Evolutionary conservation across 805 yeast species (phyloP), one percentile per base, ranked within the genome.

Genomic region (Ogataea thermomethanolica): DNA sequence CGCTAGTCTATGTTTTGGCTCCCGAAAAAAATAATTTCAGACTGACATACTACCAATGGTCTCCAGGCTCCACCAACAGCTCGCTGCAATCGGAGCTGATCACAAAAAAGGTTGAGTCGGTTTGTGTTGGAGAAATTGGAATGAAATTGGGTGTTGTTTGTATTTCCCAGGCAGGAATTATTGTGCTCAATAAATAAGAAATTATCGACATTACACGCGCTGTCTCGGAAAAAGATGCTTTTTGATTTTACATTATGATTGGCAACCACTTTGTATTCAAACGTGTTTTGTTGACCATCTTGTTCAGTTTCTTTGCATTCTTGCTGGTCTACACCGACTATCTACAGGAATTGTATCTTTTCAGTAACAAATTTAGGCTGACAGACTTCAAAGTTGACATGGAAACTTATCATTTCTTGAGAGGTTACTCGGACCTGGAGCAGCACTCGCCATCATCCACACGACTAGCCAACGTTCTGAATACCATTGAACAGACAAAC

Each of bases 311-410:
- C 17, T 56, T 49, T 35, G 51, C 56, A 5, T 37, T 49, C 20
- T 23, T 55, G 39, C 35, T 57, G 25, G 44, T 56, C 9, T 59
- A 57, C 38, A 51, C 58, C 3, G 56, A 58, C 35, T 57, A 53
- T 38, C 29, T 56, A 14, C 61, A 58, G 33, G 63, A 58, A 25
- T 32, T 47, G 7, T 55, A 56, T 14, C 38, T 58, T 10, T 59
- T 56, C 32, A 47, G 53, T 33, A 53, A 51, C 27, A 53, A 49
- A 26, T 45, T 58, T 38, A 52, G 50, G 28, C 27, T 56, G 11
- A 36, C 47, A 4, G 49, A 49, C 10, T 46, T 58, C 29, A 28
- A 42, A 13, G 62, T 53, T 1, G 41, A 45, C 22, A 45, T 57
- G 53, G 39, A 44, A 5, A 45, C 53, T 8, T 59, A 53, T 32